Evolutionary conservation across 805 yeast genomes (phyloP).

Genomic region (Tetrapisispora nanseiensis): DNA sequence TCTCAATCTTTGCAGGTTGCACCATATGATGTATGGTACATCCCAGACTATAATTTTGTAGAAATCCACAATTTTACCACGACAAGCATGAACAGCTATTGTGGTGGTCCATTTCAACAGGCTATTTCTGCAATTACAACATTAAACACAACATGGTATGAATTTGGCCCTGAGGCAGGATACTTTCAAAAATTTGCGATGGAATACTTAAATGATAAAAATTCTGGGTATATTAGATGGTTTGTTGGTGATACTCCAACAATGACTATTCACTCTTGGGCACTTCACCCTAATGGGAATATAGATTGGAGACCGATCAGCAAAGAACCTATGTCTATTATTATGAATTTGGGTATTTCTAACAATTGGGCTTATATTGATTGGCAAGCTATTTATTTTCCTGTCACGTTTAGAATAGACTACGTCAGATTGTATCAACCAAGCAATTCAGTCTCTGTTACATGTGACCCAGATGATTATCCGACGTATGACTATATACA

Average conservation of each 20-base stretch:
- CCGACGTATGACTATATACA: slow-evolving; percentile 83
- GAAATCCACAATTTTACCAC: slow-evolving; percentile 59
- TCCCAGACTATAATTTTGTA: slow-evolving; percentile 75
- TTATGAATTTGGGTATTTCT: slow-evolving; percentile 83
- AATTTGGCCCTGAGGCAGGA: slow-evolving; percentile 42
- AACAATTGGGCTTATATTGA: slow-evolving; percentile 90
- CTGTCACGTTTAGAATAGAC: slow-evolving; percentile 66
- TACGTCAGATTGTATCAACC: slow-evolving; percentile 93
- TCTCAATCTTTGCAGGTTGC: slow-evolving; percentile 92
- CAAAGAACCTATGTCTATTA: slow-evolving; percentile 87
- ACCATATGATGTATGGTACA: slow-evolving; percentile 90
- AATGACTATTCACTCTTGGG: slow-evolving; percentile 57
- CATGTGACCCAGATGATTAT: slow-evolving; percentile 79
- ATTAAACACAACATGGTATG: slow-evolving; percentile 76
- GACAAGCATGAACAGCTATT: slow-evolving; percentile 75
- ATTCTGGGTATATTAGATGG: slow-evolving; percentile 74
- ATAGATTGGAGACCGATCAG: slow-evolving; percentile 72
- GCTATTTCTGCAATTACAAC: slow-evolving; percentile 80
- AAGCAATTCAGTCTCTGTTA: slow-evolving; percentile 41
- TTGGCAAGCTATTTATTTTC: slow-evolving; percentile 76
- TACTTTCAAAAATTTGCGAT: slow-evolving; percentile 65
- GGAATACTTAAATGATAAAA: slow-evolving; percentile 66
- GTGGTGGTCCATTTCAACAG: slow-evolving; percentile 92
- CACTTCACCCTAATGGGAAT: slow-evolving; percentile 87
- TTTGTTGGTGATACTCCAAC: slow-evolving; percentile 75